Evolutionary conservation across 1,284 basidiomycete genomes (phyloP), one percentile per base, ranked within the genome.

Genomic region (Tilletia caries): DNA sequence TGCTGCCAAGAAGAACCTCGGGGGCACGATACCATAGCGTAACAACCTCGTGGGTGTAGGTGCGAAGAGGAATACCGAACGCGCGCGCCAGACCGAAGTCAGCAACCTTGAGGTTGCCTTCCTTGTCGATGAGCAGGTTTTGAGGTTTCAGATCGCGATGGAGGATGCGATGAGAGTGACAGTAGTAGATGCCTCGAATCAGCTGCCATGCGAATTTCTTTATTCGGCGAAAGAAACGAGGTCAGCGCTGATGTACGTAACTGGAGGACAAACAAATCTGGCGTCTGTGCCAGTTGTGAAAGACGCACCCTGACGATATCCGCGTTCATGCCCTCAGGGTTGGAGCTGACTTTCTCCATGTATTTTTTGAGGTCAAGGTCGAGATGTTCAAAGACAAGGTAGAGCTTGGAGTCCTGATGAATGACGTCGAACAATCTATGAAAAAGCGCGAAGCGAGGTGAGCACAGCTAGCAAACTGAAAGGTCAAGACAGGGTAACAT

Each of bases 11-110:
- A 32, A 98, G 87, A 23, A 98, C 95, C 82, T 98, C 95, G 1
- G 96, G 95, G 0, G 95, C 93, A 68, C 95, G 91, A 84, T 98
- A 98, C 95, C 95, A 98, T 33, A 98, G 87, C 12, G 95, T 98
- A 54, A 98, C 96, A 37, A 79, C 95, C 88, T 98, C 95, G 82
- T 98, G 95, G 25, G 94, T 98, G 84, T 97, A 98, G 23, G 95
- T 97, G 80, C 95, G 88, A 86, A 98, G 90, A 23, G 95, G 95
- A 73, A 98, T 96, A 75, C 95, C 96, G 82, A 98, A 98, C 8
- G 95, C 95, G 68, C 95, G 88, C 5, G 95, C 95, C 54, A 98
- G 87, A 66, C 95, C 95, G 81, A 98, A 98, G 85, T 98, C 95
- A 25, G 92, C 95, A 52, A 98, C 73, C 66, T 83, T 83, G 62